Conservation (phyloP, 164 flowering plant genomes). For the Chloranthus sessilifolius region DNA sequence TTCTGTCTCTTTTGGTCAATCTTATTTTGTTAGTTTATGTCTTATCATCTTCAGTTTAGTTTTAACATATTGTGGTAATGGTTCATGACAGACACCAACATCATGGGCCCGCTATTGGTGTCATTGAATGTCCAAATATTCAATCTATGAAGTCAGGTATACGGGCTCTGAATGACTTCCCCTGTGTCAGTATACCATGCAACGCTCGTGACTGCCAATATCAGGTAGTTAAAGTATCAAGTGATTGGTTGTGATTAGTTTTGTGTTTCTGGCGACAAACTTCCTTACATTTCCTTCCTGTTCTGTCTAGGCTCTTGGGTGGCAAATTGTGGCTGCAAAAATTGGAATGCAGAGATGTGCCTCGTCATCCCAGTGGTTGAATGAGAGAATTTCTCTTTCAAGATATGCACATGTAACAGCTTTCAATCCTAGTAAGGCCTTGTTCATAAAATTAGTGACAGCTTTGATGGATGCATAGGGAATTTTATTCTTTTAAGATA, state of each 20-base stretch:
- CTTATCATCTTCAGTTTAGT: neutral
- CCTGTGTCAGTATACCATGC: slow-evolving; percentile 81
- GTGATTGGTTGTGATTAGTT: too few relatives aligned
- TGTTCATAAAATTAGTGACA: neutral
- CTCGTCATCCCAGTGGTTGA: slow-evolving; percentile 88
- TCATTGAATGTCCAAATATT: slow-evolving; percentile 75
- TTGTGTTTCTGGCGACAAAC: slow-evolving; percentile 1
- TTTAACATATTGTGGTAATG: neutral
- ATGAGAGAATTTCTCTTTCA: slow-evolving; percentile 79
- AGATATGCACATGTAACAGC: slow-evolving; percentile 95
- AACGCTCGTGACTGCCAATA: slow-evolving; percentile 91
- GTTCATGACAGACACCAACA: slow-evolving; percentile 49
- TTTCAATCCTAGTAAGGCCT: slow-evolving; percentile 2
- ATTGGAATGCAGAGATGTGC: slow-evolving; percentile 91
- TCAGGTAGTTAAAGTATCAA: slow-evolving; percentile 49
- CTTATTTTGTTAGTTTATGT: neutral
- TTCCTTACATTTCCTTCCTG: slow-evolving; percentile 9
- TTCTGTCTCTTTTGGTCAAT: neutral
- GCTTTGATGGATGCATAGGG: slow-evolving; percentile 1
- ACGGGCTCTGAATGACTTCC: slow-evolving; percentile 69
- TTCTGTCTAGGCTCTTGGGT: slow-evolving; percentile 67
- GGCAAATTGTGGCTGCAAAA: slow-evolving; percentile 92
- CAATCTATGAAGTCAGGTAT: slow-evolving; percentile 58
- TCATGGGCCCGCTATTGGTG: slow-evolving; percentile 80
- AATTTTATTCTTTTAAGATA: neutral